These are phyloP conservation scores for Penicillium riverlandense DNA, from an alignment of 495 filamentous ascomycete genomes.

Conservation along the genomic window DNA sequence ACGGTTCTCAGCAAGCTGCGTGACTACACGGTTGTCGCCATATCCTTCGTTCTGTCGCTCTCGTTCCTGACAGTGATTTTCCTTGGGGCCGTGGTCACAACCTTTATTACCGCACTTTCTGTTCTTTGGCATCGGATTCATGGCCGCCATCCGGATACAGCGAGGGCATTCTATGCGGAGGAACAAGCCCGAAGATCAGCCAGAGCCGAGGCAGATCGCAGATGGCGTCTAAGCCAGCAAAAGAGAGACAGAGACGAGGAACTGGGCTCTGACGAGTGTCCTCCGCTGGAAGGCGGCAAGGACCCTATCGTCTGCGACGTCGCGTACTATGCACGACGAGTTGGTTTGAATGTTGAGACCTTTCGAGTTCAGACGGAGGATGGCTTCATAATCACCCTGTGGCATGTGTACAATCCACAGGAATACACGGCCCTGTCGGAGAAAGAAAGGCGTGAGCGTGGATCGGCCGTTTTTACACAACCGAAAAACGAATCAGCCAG, in stretches of 20 bases:
- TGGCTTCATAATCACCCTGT: constrained; percentile 82
- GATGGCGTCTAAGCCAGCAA: constrained; percentile 50
- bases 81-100: constrained; percentile 59
- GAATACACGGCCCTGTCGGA: constrained; percentile 51
- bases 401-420: constrained; percentile 83
- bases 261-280: constrained; percentile 45
- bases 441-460: constrained; percentile 24
- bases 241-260: constrained; percentile 30
- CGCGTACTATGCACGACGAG: constrained; percentile 79
- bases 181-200: constrained; percentile 51
- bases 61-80: constrained; percentile 71
- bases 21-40: constrained; percentile 49
- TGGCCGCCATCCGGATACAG: constrained; percentile 47
- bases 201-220: constrained; percentile 47
- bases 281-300: constrained; percentile 69
- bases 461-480: constrained; percentile 25
- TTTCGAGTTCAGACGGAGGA: constrained; percentile 90
- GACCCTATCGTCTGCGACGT: constrained; percentile 75
- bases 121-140: constrained; percentile 41
- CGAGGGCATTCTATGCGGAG: constrained; percentile 62
- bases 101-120: constrained; percentile 42
- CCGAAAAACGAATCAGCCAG: constrained; percentile 4
- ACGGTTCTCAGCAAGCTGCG: constrained; percentile 56
- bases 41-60: constrained; percentile 69
- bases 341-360: constrained; percentile 79